These are phyloP conservation scores for Stephanodiscus minutulus DNA, from an alignment of 108 stramenopile species.

Conservation along the genomic window DNA sequence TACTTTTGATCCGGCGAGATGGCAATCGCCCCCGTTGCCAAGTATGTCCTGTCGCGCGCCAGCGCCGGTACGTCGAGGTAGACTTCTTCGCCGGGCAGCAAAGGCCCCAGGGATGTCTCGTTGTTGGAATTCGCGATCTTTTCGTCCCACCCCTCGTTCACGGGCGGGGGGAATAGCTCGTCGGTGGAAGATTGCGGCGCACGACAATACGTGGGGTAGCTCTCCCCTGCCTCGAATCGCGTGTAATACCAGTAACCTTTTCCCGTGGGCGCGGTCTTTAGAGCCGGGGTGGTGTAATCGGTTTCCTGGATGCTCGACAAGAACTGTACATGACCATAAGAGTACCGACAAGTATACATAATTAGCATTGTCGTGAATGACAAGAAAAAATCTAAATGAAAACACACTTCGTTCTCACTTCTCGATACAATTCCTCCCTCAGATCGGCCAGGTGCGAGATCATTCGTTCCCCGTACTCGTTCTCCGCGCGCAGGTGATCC, in stretches of 20 bases:
- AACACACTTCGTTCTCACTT: conserved; percentile 44
- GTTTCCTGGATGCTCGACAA: conserved; percentile 72
- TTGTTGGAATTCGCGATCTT: conserved; percentile 42
- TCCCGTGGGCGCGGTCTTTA: conserved; percentile 43
- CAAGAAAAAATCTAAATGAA: no score
- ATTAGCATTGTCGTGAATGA: conserved; percentile 18
- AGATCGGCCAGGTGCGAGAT: conserved; percentile 71
- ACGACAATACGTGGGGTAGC: conserved; percentile 86
- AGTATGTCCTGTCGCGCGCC: conserved; percentile 82
- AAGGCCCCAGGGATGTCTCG: conserved; percentile 52
- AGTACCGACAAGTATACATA: not conserved
- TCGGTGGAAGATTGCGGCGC: conserved; percentile 47
- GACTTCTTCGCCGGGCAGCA: conserved; percentile 72
- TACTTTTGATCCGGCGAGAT: conserved; percentile 66
- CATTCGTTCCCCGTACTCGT: conserved; percentile 68
- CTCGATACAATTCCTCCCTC: conserved; percentile 64
- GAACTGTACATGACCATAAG: conserved; percentile 12
- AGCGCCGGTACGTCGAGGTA: conserved; percentile 88
- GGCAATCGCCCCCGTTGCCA: conserved; percentile 68
- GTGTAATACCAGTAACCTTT: conserved; percentile 79
- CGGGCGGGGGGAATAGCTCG: conserved; percentile 27
- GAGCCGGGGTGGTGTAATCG: conserved; percentile 80
- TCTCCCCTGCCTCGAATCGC: conserved; percentile 86
- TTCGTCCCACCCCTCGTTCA: conserved; percentile 25
- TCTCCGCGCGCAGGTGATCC: conserved; percentile 82